phyloP scores from a whole-genome alignment of 1,284 basidiomycete species.

The Apiotrichum porosum region DNA sequence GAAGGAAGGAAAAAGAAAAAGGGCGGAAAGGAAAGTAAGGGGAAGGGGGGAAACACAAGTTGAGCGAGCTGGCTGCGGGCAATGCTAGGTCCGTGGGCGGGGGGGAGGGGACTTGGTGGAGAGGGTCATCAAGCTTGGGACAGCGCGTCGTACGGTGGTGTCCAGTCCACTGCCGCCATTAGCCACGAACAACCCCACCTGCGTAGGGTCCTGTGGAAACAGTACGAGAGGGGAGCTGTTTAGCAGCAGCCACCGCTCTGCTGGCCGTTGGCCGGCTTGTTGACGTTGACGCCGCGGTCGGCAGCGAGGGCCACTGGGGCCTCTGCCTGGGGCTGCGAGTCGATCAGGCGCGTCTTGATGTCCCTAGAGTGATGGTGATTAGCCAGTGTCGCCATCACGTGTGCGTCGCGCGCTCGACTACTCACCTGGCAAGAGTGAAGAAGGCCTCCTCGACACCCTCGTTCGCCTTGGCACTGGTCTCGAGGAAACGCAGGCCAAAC shows the following conservation, averaged over 20 bases:
- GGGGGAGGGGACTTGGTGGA: not conserved
- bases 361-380: constrained; percentile 62
- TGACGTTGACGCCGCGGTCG: constrained; percentile 40
- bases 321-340: constrained; percentile 73
- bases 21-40: not conserved
- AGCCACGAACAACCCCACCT: no score
- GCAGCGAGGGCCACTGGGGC: constrained; percentile 29
- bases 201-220: no score
- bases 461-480: constrained; percentile 96
- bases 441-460: constrained; percentile 99
- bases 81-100: no score
- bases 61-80: not conserved
- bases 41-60: not conserved
- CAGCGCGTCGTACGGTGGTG: no score
- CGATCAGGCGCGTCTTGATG: constrained; percentile 95
- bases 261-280: constrained; percentile 22
- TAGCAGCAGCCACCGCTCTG: constrained; percentile 41
- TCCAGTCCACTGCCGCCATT: no score
- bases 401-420: constrained; percentile 4
- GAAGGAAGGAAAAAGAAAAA: constrained; percentile 1
- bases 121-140: no score
- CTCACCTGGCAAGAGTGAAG: constrained; percentile 90
- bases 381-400: not conserved
- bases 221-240: no score
- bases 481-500: constrained; percentile 90